Evolutionary conservation across 306 rosid genomes (phyloP).

Genomic region (Castanea mollissima): DNA sequence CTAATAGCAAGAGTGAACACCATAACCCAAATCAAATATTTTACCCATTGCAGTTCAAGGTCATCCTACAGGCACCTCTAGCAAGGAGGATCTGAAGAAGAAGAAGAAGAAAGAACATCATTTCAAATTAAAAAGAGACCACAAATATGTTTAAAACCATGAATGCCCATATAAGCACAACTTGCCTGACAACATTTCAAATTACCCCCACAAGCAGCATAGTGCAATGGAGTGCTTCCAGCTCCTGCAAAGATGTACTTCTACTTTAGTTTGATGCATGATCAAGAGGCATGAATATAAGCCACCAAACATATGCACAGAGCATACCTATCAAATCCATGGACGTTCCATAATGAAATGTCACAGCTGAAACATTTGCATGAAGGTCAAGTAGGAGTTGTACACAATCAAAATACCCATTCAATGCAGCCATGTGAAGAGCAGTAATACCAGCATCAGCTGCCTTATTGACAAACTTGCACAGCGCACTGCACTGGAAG

Average conservation of each 20-base stretch:
- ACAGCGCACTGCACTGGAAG: constrained; percentile 87
- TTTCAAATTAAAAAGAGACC: constrained; percentile 17
- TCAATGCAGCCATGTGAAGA: constrained; percentile 93
- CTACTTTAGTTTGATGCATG: constrained; percentile 10
- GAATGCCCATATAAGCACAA: constrained; percentile 2
- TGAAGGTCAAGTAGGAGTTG: constrained; percentile 86
- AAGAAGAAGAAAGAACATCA: constrained; percentile 14
- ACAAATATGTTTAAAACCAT: constrained; percentile 1
- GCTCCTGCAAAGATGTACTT: constrained; percentile 55
- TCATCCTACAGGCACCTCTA: constrained; percentile 71
- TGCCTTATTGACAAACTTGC: constrained; percentile 83
- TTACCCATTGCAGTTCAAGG: constrained; percentile 95
- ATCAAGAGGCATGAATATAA: constrained; percentile 11
- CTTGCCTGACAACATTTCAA: constrained; percentile 96
- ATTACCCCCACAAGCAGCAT: constrained; percentile 99
- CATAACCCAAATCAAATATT: constrained; percentile 12
- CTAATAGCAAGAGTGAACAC: background rate
- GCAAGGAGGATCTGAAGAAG: constrained; percentile 75
- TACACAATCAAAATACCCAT: constrained; percentile 85
- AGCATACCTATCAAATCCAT: constrained; percentile 86
- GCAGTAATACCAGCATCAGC: constrained; percentile 97
- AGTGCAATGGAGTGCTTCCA: constrained; percentile 97
- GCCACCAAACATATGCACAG: constrained; percentile 10
- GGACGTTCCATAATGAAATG: constrained; percentile 88
- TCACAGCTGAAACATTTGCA: constrained; percentile 64